A percentile compares a stretch with the other conserved stretches of the same genome.
Evolutionary conservation across 164 flowering plant species (phyloP).

Genomic region (Litsea cubeba): DNA sequence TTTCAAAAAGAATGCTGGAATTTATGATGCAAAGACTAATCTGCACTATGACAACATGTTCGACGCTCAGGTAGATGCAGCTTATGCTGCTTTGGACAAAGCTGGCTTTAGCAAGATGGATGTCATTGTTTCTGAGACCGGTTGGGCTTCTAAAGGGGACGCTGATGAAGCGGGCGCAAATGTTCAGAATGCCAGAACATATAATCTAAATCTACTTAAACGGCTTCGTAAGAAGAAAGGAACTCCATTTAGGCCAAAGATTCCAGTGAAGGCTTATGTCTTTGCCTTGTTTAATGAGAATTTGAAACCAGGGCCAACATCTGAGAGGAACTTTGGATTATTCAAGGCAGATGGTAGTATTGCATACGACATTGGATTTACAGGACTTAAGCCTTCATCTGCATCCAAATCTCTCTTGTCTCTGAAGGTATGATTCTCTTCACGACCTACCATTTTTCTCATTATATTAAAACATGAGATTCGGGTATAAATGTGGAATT

Average conservation of each 20-base stretch:
- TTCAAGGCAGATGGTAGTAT: constrained; percentile 87
- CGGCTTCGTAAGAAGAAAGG: constrained; percentile 61
- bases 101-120: constrained; percentile 59
- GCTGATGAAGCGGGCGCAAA: constrained; percentile 58
- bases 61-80: constrained; percentile 70
- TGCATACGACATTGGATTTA: constrained; percentile 74
- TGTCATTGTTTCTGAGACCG: constrained; percentile 81
- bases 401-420: constrained; percentile 30
- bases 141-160: constrained; percentile 87
- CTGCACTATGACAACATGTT: constrained; percentile 89
- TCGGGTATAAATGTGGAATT: no score
- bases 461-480: background rate
- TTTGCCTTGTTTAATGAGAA: constrained; percentile 85
- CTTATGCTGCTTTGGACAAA: constrained; percentile 67
- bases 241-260: constrained; percentile 69
- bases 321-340: constrained; percentile 88
- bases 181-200: constrained; percentile 56
- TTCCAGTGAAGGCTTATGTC: constrained; percentile 48
- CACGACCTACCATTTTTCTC: background rate
- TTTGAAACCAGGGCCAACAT: constrained; percentile 67
- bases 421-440: constrained; percentile 32
- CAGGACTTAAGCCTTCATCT: constrained; percentile 53
- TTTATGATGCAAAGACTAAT: constrained; percentile 57
- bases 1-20: constrained; percentile 51
- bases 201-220: constrained; percentile 54